Percentiles rank a stretch among this genome's conserved stretches.
These are phyloP conservation scores for Aspergillus pseudotamarii DNA, from an alignment of 2,329 filamentous ascomycete genomes.

Conservation along the genomic window DNA sequence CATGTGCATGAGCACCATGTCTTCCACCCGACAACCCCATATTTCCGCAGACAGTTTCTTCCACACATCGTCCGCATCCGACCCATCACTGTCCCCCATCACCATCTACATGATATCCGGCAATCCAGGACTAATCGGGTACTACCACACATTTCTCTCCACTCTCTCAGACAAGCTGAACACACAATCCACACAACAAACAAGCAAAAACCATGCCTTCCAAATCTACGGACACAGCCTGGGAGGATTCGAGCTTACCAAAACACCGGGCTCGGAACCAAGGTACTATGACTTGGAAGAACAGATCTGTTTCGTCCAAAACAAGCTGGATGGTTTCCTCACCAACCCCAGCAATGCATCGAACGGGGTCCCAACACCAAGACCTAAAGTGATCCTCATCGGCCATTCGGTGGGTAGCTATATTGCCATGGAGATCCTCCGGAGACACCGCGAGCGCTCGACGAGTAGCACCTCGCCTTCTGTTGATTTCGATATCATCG, in stretches of 20 bases:
- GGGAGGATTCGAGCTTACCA: slow-evolving; percentile 36
- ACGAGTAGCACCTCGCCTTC: neutral
- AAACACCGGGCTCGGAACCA: slow-evolving; percentile 7
- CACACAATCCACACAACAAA: neutral
- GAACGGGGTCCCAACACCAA: neutral
- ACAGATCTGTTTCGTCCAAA: slow-evolving; percentile 54
- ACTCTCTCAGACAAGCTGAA: slow-evolving; percentile 33
- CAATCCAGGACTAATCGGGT: slow-evolving; percentile 54
- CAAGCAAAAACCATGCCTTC: slow-evolving; percentile 13
- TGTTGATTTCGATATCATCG: slow-evolving; percentile 42
- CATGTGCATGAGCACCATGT: slow-evolving; percentile 1
- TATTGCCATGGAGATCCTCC: slow-evolving; percentile 69
- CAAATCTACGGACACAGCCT: slow-evolving; percentile 40
- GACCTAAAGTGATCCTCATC: slow-evolving; percentile 61
- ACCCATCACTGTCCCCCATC: slow-evolving; percentile 13
- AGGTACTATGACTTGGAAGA: slow-evolving; percentile 46
- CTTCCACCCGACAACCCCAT: slow-evolving; percentile 16
- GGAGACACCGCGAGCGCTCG: slow-evolving; percentile 52
- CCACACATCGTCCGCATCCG: slow-evolving; percentile 13
- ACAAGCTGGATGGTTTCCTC: slow-evolving; percentile 46
- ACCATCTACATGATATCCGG: slow-evolving; percentile 53
- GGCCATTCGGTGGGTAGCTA: slow-evolving; percentile 77
- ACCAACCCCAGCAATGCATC: neutral
- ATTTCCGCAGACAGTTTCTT: slow-evolving; percentile 37
- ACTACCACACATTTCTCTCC: slow-evolving; percentile 50